A percentile compares a stretch with the other conserved stretches of the same genome.
These are phyloP conservation scores for Chloranthus sessilifolius DNA, from an alignment of 164 flowering plant genomes.

Conservation along the genomic window DNA sequence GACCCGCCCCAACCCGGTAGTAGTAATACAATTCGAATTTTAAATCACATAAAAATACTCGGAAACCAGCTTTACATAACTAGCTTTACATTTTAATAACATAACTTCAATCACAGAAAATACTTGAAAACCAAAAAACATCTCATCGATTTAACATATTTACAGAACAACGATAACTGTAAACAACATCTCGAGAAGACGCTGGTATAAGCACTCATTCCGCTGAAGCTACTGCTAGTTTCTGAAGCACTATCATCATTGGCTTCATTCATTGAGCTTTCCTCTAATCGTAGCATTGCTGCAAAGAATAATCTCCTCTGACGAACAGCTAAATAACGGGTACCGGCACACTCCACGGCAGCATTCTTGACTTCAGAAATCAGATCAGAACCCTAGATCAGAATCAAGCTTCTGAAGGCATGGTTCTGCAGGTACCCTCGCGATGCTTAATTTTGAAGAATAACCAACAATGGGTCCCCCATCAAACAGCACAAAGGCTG, in stretches of 20 bases:
- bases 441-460: constrained; percentile 33
- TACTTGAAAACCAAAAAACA: too few relatives aligned
- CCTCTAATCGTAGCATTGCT: constrained; percentile 73
- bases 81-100: too few relatives aligned
- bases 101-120: too few relatives aligned
- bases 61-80: too few relatives aligned
- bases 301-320: constrained; percentile 88
- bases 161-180: too few relatives aligned
- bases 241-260: constrained; percentile 90
- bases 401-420: constrained; percentile 22
- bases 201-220: constrained; percentile 96
- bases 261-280: constrained; percentile 38
- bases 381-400: constrained; percentile 45
- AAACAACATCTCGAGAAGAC: too few relatives aligned
- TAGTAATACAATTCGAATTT: too few relatives aligned
- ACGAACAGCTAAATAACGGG: constrained; percentile 89
- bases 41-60: too few relatives aligned
- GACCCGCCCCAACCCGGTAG: too few relatives aligned
- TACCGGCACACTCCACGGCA: constrained; percentile 66
- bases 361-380: constrained; percentile 52
- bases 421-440: constrained; percentile 13
- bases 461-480: constrained; percentile 69
- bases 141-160: too few relatives aligned
- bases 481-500: constrained; percentile 71
- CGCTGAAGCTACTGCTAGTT: constrained; percentile 87